These are phyloP conservation scores for Penicillium soppii DNA, from an alignment of 495 filamentous ascomycete genomes.

Conservation along the genomic window DNA sequence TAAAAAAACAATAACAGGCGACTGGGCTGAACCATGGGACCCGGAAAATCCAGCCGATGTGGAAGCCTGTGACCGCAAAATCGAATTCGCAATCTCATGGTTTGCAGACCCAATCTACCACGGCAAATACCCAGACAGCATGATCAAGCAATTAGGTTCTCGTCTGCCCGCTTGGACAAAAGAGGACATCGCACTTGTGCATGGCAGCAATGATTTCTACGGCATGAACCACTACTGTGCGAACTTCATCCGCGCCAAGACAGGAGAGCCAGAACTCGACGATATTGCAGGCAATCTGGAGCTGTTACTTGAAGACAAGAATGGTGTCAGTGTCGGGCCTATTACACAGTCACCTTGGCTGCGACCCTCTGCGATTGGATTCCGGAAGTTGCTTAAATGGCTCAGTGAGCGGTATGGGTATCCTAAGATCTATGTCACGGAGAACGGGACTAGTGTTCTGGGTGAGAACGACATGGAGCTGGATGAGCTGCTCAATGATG, in stretches of 20 bases:
- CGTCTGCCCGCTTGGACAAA: constrained; percentile 64
- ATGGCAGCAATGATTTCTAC: constrained; percentile 79
- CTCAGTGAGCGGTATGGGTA: constrained; percentile 71
- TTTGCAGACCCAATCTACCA: constrained; percentile 74
- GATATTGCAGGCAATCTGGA: constrained; percentile 73
- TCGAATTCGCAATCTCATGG: constrained; percentile 58
- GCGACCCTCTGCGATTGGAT: constrained; percentile 67
- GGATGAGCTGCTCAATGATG: constrained; percentile 69
- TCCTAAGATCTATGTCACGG: constrained; percentile 78
- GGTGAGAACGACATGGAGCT: constrained; percentile 72
- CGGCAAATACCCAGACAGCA: constrained; percentile 73
- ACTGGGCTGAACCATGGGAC: constrained; percentile 58
- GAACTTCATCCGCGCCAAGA: constrained; percentile 75
- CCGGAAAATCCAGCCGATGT: constrained; percentile 47
- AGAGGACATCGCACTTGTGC: constrained; percentile 65
- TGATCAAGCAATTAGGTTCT: constrained; percentile 70
- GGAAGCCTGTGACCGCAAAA: constrained; percentile 51
- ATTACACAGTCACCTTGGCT: constrained; percentile 78
- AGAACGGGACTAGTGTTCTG: constrained; percentile 77
- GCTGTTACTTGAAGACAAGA: constrained; percentile 64
- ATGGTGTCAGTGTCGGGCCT: constrained; percentile 66
- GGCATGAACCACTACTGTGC: constrained; percentile 86
- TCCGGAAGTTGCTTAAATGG: constrained; percentile 76
- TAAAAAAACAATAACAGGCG: constrained; percentile 44
- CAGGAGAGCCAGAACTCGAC: constrained; percentile 52